Evolutionary conservation across 2,329 filamentous ascomycete genomes (phyloP).

Genomic region (Alternaria hordeiaustralica): DNA sequence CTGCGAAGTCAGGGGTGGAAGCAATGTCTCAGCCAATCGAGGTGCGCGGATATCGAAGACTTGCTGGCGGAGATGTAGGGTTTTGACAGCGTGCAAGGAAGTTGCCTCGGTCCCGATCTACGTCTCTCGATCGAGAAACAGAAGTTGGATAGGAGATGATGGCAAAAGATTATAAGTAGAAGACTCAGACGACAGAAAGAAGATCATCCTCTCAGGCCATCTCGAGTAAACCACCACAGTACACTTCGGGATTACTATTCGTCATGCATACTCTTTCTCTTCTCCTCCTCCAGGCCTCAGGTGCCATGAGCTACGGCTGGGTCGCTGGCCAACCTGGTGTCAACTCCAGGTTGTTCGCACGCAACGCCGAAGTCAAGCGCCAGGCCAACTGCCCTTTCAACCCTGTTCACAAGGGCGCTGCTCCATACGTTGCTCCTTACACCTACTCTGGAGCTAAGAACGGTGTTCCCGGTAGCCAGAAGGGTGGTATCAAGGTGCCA

Average conservation of each 20-base stretch:
- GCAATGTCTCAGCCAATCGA: not conserved
- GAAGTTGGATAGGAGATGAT: not conserved
- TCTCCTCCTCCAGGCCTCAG: slow-evolving; percentile 24
- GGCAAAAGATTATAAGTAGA: not conserved
- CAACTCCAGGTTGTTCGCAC: slow-evolving; percentile 22
- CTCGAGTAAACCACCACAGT: not conserved
- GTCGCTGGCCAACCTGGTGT: slow-evolving; percentile 27
- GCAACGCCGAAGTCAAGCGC: slow-evolving; percentile 14
- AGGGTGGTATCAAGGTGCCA: slow-evolving; percentile 55
- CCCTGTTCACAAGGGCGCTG: slow-evolving; percentile 28
- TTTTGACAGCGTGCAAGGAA: not conserved
- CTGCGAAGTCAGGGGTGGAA: not conserved
- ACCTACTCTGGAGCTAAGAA: slow-evolving; percentile 55
- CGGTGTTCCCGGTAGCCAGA: slow-evolving; percentile 50
- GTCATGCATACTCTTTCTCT: slow-evolving; percentile 23
- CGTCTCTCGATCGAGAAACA: not conserved
- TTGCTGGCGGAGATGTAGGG: not conserved
- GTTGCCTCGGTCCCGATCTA: not conserved
- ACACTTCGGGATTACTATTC: not conserved
- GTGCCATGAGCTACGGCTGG: slow-evolving; percentile 27
- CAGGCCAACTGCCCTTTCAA: slow-evolving; percentile 33
- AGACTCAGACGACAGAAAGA: not conserved
- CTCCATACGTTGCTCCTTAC: slow-evolving; percentile 21
- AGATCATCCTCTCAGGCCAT: not conserved
- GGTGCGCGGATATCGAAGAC: not conserved